phyloP scores from a whole-genome alignment of 345 rosid species.

The Limnanthes douglasii region DNA sequence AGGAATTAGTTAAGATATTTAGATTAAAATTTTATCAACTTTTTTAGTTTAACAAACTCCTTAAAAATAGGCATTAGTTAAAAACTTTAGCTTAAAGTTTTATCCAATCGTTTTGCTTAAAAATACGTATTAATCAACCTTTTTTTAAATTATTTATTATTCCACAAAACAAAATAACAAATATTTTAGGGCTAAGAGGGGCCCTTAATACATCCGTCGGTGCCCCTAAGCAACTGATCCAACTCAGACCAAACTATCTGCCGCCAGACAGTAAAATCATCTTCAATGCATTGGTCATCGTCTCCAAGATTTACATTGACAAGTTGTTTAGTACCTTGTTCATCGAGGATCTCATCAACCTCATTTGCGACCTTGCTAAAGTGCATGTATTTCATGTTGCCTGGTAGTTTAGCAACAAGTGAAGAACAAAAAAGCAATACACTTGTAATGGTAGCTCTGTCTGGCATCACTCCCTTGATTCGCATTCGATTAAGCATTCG shows the following conservation, averaged over 20 bases:
- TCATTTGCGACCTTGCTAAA: conserved; percentile 74
- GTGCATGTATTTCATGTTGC: conserved; percentile 83
- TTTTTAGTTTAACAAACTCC: too few species aligned
- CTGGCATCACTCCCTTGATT: conserved; percentile 22
- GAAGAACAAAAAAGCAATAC: conserved; percentile 41
- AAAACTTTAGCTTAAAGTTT: too few species aligned
- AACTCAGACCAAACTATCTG: conserved; percentile 90
- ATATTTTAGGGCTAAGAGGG: too few species aligned
- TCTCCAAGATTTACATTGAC: conserved; percentile 76
- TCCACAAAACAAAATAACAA: too few species aligned
- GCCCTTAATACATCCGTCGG: too few species aligned
- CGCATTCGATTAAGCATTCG: conserved; percentile 28
- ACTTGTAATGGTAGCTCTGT: conserved; percentile 29
- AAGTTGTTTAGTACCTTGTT: conserved; percentile 74
- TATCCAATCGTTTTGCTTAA: too few species aligned
- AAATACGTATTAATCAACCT: too few species aligned
- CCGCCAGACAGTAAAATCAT: conserved; percentile 69
- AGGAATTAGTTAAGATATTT: too few species aligned
- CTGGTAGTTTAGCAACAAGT: conserved; percentile 39
- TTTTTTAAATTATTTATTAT: too few species aligned
- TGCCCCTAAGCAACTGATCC: conserved; percentile 66
- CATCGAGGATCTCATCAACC: conserved; percentile 55
- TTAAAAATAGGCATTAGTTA: too few species aligned
- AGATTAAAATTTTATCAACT: too few species aligned
- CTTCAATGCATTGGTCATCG: conserved; percentile 93